Base-by-base conservation (phyloP, 192 early-diverging fungal genomes). In the Rhizophlyctis rosea region DNA sequence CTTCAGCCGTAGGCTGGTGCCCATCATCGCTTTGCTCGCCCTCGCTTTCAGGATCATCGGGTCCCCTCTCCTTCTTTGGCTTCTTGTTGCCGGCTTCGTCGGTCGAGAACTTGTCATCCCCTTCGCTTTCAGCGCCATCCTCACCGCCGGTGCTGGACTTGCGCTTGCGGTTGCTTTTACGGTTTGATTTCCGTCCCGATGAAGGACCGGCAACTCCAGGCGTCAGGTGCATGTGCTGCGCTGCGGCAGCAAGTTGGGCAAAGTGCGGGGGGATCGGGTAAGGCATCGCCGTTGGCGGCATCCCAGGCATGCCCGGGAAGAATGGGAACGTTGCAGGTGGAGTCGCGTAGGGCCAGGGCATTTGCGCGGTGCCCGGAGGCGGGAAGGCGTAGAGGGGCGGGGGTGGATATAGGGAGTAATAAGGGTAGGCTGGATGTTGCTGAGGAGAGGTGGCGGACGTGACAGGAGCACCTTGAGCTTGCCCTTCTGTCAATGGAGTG, bases 1-100 rank as follows among this genome's bases (percentile, higher is more conserved):
- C 65, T 2, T 67, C 65, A 1, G 34, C 57, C 5, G 65, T 67
- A 16, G 65, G 29, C 21, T 21, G 47, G 18, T 52, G 36, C 2
- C 57, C 57, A 51, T 67, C 65, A n/a, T 67, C 65, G 21, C 51
- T 49, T 23, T 67, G 48, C 11, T 67, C 65, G 18, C 2, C 56
- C 25, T n/a, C 56, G 32, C 33, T 25, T 28, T n/a, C 56, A 25
- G n/a, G n/a, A n/a, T n/a, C n/a, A n/a, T n/a, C n/a, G n/a, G n/a
- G n/a, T n/a, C n/a, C n/a, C n/a, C n/a, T n/a, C n/a, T n/a, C n/a
- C n/a, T 57, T 34, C 56, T 35, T 57, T 34, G 27, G 0, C 16
- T 54, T 54, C 1, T 14, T 25, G 16, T 54, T 21, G 1, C 29
- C 52, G 18, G 52, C 16, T 16, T 2, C 18, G 16, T 21, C 16